Evolutionary conservation across 371 early-diverging fungal species (phyloP).

Genomic region (Synchytrium microbalum): DNA sequence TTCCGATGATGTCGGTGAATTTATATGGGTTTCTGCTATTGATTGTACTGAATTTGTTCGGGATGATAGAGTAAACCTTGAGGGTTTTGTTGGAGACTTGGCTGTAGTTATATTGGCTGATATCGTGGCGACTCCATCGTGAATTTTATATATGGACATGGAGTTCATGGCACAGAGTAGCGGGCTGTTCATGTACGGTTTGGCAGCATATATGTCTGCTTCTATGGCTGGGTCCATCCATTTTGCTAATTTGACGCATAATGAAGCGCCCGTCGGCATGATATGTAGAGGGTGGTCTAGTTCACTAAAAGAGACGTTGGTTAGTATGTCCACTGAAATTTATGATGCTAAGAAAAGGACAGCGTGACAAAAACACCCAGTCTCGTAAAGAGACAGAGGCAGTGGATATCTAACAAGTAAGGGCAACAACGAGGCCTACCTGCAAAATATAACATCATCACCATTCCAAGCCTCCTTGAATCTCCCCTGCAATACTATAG

Average conservation of each 20-base stretch:
- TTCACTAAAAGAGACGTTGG: too few relatives aligned
- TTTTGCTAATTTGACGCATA: constrained; percentile 60
- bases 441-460: constrained; percentile 64
- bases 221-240: constrained; percentile 70
- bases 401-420: too few relatives aligned
- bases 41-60: not conserved
- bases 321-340: too few relatives aligned
- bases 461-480: constrained; percentile 41
- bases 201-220: constrained; percentile 49
- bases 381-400: too few relatives aligned
- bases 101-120: not conserved
- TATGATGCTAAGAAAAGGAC: constrained; percentile 62
- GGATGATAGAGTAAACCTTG: not conserved
- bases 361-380: too few relatives aligned
- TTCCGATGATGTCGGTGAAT: constrained; percentile 11
- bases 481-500: constrained; percentile 55
- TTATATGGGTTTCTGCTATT: not conserved
- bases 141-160: constrained; percentile 28
- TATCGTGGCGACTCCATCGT: not conserved
- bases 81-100: not conserved
- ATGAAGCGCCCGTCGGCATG: constrained; percentile 52
- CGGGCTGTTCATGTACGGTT: constrained; percentile 65
- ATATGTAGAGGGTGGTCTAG: constrained; percentile 32
- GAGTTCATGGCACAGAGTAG: constrained; percentile 60
- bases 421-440: too few relatives aligned